Evolutionary conservation across 805 yeast species (phyloP).

Genomic region (Wickerhamomyces ciferrii): DNA sequence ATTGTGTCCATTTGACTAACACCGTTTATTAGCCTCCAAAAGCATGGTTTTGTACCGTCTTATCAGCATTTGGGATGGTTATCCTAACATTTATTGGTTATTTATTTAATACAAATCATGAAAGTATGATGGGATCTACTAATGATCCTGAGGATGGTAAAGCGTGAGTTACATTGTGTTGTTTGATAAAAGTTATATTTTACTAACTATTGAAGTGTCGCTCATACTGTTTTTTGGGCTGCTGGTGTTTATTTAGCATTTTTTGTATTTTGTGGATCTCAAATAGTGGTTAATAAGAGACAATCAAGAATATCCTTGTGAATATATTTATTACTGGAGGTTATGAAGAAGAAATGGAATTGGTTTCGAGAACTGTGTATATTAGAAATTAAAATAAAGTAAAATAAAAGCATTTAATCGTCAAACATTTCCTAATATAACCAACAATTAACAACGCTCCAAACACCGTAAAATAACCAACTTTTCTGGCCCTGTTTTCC

Average conservation of each 20-base stretch:
- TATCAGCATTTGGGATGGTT: constrained; percentile 88
- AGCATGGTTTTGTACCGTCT: constrained; percentile 93
- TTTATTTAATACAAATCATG: constrained; percentile 76
- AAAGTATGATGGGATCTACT: constrained; percentile 88
- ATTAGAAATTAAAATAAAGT: no score
- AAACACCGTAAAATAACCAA: no score
- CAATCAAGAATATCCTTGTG: constrained; percentile 57
- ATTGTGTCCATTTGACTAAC: no score
- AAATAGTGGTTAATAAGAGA: constrained; percentile 58
- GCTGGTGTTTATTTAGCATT: constrained; percentile 76
- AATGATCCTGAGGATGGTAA: constrained; percentile 90
- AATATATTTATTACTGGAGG: background rate
- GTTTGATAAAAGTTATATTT: background rate
- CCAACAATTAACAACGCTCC: no score
- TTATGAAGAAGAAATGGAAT: no score
- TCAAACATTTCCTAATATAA: no score
- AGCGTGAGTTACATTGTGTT: constrained; percentile 35
- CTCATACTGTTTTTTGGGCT: constrained; percentile 85
- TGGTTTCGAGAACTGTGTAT: no score
- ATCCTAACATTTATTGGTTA: constrained; percentile 82
- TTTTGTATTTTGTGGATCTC: constrained; percentile 88
- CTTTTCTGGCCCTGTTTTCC: no score
- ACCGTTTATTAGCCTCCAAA: constrained; percentile 49
- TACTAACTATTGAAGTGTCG: constrained; percentile 45
- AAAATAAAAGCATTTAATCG: no score